Conservation (phyloP, 345 rosid genomes). For the Lepidium africanum region DNA sequence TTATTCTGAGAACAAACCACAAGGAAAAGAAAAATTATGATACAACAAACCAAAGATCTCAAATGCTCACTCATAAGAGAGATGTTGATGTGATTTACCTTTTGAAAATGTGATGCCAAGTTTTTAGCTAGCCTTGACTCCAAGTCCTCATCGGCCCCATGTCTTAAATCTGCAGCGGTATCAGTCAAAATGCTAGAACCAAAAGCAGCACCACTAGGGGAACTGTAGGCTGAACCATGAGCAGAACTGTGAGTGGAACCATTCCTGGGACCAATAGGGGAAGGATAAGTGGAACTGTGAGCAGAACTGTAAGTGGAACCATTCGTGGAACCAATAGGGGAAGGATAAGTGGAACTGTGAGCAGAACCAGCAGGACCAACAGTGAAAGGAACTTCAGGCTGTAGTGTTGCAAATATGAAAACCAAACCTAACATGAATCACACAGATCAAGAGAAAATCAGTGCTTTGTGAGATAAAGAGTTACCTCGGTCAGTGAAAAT, state of each 20-base stretch:
- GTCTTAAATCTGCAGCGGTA: background rate
- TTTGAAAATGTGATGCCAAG: slow-evolving; percentile 58
- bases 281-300: slow-evolving; percentile 14
- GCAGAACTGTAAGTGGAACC: slow-evolving; percentile 29
- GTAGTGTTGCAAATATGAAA: slow-evolving; percentile 29
- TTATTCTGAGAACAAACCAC: slow-evolving; percentile 39
- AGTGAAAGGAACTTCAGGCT: slow-evolving; percentile 47
- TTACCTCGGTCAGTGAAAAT: slow-evolving; percentile 68
- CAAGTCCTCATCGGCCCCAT: slow-evolving; percentile 40
- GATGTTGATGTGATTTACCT: slow-evolving; percentile 19
- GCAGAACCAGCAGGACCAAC: slow-evolving; percentile 43
- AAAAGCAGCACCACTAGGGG: slow-evolving; percentile 25
- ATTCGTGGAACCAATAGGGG: slow-evolving; percentile 52
- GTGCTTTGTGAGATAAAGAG: background rate
- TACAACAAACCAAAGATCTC: background rate
- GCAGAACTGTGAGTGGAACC: slow-evolving; percentile 36
- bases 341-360: slow-evolving; percentile 17
- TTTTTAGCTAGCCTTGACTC: slow-evolving; percentile 48
- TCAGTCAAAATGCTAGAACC: background rate
- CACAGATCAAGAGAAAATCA: background rate
- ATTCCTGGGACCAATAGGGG: slow-evolving; percentile 20
- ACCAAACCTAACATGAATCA: background rate
- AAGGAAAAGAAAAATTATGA: too few relatives aligned
- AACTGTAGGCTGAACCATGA: slow-evolving; percentile 32
- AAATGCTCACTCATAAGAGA: background rate